Evolutionary conservation across 768 basidiomycete species (phyloP), one percentile per base, ranked within the genome.

Genomic region (Cystofilobasidium macerans): DNA sequence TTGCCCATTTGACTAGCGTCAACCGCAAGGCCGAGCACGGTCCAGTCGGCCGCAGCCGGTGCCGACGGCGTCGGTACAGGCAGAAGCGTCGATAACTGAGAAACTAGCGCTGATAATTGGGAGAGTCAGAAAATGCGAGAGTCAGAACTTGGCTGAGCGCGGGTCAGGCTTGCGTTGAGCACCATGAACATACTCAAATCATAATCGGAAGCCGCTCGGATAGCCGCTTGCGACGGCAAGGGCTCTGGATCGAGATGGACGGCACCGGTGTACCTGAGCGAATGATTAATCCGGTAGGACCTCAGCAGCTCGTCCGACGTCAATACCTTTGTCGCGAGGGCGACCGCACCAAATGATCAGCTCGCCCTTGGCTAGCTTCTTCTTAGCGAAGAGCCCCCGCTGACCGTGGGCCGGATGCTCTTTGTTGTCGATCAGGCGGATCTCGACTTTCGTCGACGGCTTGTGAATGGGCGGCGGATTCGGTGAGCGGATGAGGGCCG

Each of bases 321-420:
- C n/a, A n/a, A n/a, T n/a, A n/a, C n/a, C n/a, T n/a, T n/a, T 6
- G 14, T 7, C 7, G 45, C 57, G 30, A 59, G 22, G 32, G 20
- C 30, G 43, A 59, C 28, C 66, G 33, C 47, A 67, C 67, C 67
- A 68, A 30, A 63, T 28, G 35, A 68, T 53, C 13, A 68, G 54
- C 36, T 68, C 67, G 7, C 67, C 67, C 38, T 58, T 58, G 7
- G 42, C 51, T 16, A 68, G 33, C 24, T 38, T 28, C 48, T 35
- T 45, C 56, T 63, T 63, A 8, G 67, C 67, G 42, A 36, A 68
- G 1, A 68, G 57, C 32, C 67, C 67, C 28, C 67, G 32, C 42
- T 68, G 67, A 40, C 67, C 67, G 45, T 33, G 54, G 13, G 67
- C 67, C 18, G 67, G 67, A n/a, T 68, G 67, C 20, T 24, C 16